Evolutionary conservation across 2,329 filamentous ascomycete species (phyloP), one percentile per base, ranked within the genome.

Genomic region (Verticillium nonalfalfae): DNA sequence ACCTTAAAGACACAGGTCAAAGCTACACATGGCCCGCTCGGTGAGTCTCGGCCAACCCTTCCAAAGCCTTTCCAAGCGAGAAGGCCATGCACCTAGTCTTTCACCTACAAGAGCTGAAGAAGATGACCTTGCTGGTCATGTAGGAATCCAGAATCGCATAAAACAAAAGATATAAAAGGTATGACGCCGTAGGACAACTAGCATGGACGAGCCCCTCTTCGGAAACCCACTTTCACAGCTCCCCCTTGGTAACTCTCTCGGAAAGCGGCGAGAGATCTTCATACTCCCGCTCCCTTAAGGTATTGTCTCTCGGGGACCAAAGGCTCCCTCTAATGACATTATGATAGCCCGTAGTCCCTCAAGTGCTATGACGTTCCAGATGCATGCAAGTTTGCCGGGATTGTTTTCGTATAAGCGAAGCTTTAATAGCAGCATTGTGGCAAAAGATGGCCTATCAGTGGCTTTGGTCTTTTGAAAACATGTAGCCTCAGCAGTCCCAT

Each of bases 51-150:
- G 33, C 55, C 58, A 18, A 39, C 4, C 21, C 34, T 59, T 7
- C 45, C 33, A 56, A 55, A 50, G 58, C 58, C 58, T 11, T 59
- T 59, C 13, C 58, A 59, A 34, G 58, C 40, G 31, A 59, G 55
- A 18, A 59, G 33, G 45, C 52, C 33, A 56, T 55, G 58, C 58
- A 34, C 18, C 39, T 59, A 59, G 45, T 56, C n/a, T 34, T 18
- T 50, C 34, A 50, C 21, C 58, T 56, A 14, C 58, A n/a, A 39
- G 50, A 36, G n/a, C 58, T 56, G n/a, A 59, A 59, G n/a, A 55
- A 59, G 33, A 55, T 50, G 15, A 55, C 58, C 21, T 33, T 54
- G 5, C 45, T 59, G 31, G 45, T 59, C 35, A 39, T 59, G 14
- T 34, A 59, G 11, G 34, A 59, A 18, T 59, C 58, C 18, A 35